Conservation (phyloP, 129 eudicot genomes). For the Apium graveolens region DNA sequence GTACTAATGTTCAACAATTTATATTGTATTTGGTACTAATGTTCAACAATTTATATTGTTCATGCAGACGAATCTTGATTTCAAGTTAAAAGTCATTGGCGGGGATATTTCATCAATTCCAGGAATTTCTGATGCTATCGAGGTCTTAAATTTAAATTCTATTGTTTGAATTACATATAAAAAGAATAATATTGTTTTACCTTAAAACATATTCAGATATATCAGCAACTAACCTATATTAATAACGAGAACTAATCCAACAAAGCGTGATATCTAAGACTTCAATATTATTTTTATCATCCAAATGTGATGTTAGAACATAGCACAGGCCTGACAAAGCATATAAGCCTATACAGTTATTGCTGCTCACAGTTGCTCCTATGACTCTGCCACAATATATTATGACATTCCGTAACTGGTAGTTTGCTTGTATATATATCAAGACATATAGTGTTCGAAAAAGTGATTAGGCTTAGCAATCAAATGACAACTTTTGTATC, state of each 20-base stretch:
- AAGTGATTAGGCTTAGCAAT: too few species aligned
- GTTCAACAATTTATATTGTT: not conserved
- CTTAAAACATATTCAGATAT: not conserved
- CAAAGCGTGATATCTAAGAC: not conserved
- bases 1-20: not conserved
- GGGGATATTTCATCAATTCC: slow-evolving; percentile 88
- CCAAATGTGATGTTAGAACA: not conserved
- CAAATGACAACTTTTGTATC: too few species aligned
- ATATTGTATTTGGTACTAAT: not conserved
- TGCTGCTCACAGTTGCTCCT: too few species aligned
- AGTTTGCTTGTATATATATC: too few species aligned
- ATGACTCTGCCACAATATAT: too few species aligned
- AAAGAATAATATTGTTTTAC: not conserved
- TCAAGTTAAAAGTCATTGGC: slow-evolving; percentile 85
- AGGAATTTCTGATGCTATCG: slow-evolving; percentile 86
- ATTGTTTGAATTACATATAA: not conserved
- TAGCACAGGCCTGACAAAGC: too few species aligned
- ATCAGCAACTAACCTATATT: not conserved
- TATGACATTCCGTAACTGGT: too few species aligned
- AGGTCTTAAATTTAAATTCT: slow-evolving; percentile 29
- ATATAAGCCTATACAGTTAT: not conserved
- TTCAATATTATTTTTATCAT: not conserved
- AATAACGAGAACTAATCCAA: not conserved
- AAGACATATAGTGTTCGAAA: too few species aligned
- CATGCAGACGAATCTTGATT: slow-evolving; percentile 54